Conservation (phyloP, 148 eudicot genomes). For the Heliamphora exappendiculata region DNA sequence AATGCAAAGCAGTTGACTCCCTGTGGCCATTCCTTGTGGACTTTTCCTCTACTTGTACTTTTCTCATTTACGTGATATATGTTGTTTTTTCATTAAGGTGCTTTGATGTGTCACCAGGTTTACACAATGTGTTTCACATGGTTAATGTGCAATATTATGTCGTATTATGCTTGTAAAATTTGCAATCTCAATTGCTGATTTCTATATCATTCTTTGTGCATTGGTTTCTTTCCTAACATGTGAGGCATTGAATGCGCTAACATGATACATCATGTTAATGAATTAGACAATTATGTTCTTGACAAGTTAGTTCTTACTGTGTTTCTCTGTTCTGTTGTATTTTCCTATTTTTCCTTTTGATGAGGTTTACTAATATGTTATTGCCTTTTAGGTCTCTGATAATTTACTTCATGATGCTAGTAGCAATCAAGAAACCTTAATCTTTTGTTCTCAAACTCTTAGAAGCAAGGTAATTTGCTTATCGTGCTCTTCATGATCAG, state of each 20-base stretch:
- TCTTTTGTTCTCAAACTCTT: constrained; percentile 95
- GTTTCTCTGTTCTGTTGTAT: neutral
- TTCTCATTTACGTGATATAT: neutral
- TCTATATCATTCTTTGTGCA: neutral
- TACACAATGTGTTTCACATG: neutral
- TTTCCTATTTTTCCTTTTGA: neutral
- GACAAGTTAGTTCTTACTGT: neutral
- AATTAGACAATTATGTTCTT: neutral
- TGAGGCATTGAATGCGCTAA: neutral
- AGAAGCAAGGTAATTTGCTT: constrained; percentile 73
- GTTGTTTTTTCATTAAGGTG: neutral
- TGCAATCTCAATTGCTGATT: neutral
- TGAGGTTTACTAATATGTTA: constrained; percentile 9
- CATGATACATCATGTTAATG: neutral
- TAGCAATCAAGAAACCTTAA: constrained; percentile 85
- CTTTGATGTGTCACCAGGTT: neutral
- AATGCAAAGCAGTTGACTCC: neutral
- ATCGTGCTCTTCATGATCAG: neutral
- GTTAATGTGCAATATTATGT: too few relatives aligned
- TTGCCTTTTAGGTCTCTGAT: constrained; percentile 68
- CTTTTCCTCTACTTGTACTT: neutral
- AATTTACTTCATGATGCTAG: constrained; percentile 84
- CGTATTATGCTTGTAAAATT: neutral
- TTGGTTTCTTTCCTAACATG: neutral
- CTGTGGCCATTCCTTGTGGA: neutral